Evolutionary conservation across 192 early-diverging fungal species (phyloP).

Genomic region (Backusella psychrophila): DNA sequence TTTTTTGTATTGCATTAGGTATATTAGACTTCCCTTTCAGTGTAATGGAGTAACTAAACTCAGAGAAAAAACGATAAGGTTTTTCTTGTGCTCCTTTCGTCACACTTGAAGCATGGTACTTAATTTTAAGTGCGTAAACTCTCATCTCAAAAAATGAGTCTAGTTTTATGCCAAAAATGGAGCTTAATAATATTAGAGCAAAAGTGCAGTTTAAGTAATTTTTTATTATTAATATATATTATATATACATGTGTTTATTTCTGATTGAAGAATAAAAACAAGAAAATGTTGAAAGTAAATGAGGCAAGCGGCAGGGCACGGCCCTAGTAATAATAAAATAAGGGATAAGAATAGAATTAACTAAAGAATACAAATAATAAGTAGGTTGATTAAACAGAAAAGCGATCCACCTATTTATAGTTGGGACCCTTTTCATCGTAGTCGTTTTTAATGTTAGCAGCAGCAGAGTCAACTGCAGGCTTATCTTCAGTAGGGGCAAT

Average conservation of each 20-base stretch:
- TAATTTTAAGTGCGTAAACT: not conserved
- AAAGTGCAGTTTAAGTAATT: not conserved
- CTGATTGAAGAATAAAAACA: not conserved
- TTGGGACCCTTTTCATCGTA: conserved; percentile 31
- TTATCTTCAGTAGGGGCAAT: conserved; percentile 16
- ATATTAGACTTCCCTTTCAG: not conserved
- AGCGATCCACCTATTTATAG: not conserved
- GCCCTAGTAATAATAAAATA: conserved; percentile 7
- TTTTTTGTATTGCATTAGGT: not conserved
- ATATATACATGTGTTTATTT: conserved; percentile 7
- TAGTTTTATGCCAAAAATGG: not conserved
- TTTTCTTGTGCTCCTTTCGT: not conserved
- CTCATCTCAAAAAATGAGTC: not conserved
- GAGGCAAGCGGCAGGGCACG: not conserved
- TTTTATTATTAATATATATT: not conserved
- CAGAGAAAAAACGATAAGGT: not conserved
- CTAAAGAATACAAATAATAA: not conserved
- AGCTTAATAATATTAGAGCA: not conserved
- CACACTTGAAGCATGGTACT: not conserved
- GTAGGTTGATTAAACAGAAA: not conserved
- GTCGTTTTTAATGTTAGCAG: conserved; percentile 23
- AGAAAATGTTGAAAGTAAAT: not conserved
- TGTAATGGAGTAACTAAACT: not conserved
- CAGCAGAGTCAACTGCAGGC: conserved; percentile 17
- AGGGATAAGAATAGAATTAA: conserved; percentile 1